Evolutionary conservation across 2,329 filamentous ascomycete genomes (phyloP), one percentile per base, ranked within the genome.

Genomic region (Aspergillus alliaceus): DNA sequence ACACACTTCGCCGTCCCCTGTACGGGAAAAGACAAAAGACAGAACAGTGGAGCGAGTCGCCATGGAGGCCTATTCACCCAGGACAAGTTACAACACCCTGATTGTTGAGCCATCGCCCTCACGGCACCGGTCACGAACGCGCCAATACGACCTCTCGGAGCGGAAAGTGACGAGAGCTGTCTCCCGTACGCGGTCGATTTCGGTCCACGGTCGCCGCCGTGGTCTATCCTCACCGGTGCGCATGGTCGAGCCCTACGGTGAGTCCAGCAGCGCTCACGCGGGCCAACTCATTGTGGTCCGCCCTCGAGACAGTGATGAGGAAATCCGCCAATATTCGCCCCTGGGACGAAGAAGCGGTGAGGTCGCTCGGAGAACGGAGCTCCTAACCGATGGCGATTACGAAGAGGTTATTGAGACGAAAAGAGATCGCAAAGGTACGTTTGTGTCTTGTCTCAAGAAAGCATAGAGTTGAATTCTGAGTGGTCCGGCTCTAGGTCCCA

Each of bases 371-470:
- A 64, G 69, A 20, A 71, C 68, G n/a, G 62, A 72, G 35, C 67
- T 74, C 18, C 70, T 75, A 58, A 71, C 70, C 32, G 60, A 66
- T 37, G 63, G 78, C 66, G 68, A 81, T 65, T 74, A 75, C 37
- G 76, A 82, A 51, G 84, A 86, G 58, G 75, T 87, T 6, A 67
- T 78, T 4, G 77, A 81, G 60, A 86, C 96, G 68, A 90, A 91
- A 78, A 91, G 90, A 82, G 91, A 97, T 79, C 89, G 89, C 82
- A 95, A 90, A 92, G 92, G 93, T 96, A 95, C 88, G 90, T 87
- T 95, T 86, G n/a, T 64, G 65, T 56, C 60, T 72, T 62, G 64
- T 77, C 54, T 61, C 61, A 46, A 63, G 57, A 53, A 54, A 40
- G 56, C 59, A 66, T 63, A 69, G 57, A 34, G 14, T 18, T 51